Base-by-base conservation (phyloP, 345 rosid species). In the Odontarrhena argentea region DNA sequence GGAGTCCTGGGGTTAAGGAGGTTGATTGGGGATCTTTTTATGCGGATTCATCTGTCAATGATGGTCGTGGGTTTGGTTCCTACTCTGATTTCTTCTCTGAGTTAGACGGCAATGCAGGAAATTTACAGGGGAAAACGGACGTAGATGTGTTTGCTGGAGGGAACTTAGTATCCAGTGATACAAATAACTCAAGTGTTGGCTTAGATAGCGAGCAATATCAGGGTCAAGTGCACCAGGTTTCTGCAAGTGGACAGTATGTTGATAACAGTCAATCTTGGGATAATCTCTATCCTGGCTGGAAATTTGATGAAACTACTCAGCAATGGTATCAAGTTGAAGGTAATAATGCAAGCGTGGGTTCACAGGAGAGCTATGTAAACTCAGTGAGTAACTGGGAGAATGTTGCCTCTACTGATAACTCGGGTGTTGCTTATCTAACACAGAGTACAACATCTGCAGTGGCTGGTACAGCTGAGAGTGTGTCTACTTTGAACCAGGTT, bases 221-320 rank as follows among this genome's bases (percentile, higher is more conserved):
- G 74, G 78, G 54, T 67, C 68, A 55, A 66, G 57, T 65, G 64
- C 35, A 5, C 24, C 68, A 60, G 6, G 68, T 26, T 67, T 78
- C 47, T 64, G 80, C 66, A 50, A 78, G 74, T 72, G 85, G 65
- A 56, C 86, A 82, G 71, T 88, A 78, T 67, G 32, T 78, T 52
- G 79, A 71, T 76, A 77, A 76, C 61, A 82, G 67, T 70, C 87
- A 83, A 65, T 71, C 82, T 50, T 95, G 95, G 96, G 97, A 91
- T 69, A 77, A 75, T 76, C 56, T 81, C 69, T 95, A 89, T 80
- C 96, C 99, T 1, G 99, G 99, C 11, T 95, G 99, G 99, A 80
- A 73, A 66, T 84, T 68, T 74, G 96, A 95, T 71, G 75, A 71
- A 42, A 85, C 55, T 70, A 83, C 88, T 32, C 94, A 84, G 62